Evolutionary conservation across 2,329 filamentous ascomycete genomes (phyloP).

Genomic region (Chrysoporthe deuterocubensis): DNA sequence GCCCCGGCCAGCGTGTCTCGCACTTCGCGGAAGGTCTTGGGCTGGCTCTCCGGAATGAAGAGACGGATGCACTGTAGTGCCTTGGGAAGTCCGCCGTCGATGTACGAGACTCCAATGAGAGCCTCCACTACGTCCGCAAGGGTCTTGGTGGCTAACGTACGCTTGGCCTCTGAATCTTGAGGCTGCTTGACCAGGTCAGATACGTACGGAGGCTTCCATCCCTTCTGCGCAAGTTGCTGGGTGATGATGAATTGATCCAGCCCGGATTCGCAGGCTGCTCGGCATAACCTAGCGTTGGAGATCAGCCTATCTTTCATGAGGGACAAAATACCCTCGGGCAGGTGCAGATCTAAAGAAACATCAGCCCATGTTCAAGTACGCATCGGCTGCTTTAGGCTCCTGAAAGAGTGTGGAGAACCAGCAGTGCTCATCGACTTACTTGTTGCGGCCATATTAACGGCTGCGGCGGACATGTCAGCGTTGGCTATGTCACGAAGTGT

Average conservation of each 20-base stretch:
- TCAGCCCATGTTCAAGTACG: background rate
- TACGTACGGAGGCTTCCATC: conserved; percentile 70
- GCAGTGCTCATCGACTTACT: background rate
- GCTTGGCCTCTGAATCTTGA: conserved; percentile 29
- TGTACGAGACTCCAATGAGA: conserved; percentile 75
- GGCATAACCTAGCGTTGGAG: conserved; percentile 73
- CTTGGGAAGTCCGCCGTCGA: conserved; percentile 68
- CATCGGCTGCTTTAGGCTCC: too few relatives aligned
- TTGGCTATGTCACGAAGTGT: too few relatives aligned
- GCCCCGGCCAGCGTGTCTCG: conserved; percentile 49
- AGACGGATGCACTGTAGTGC: conserved; percentile 67
- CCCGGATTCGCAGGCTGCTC: conserved; percentile 63
- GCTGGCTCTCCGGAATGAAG: conserved; percentile 56
- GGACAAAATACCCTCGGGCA: conserved; percentile 79
- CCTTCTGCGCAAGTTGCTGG: conserved; percentile 63
- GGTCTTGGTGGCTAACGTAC: conserved; percentile 71
- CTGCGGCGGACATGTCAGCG: background rate
- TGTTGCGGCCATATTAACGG: background rate
- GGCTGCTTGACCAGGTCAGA: conserved; percentile 39
- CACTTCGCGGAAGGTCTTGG: background rate
- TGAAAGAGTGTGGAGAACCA: background rate
- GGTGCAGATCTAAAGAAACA: conserved; percentile 56
- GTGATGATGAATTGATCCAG: conserved; percentile 76
- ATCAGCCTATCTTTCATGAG: conserved; percentile 70
- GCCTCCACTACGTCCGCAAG: conserved; percentile 89